phyloP scores from a whole-genome alignment of 306 rosid species.

The Hippophae gyantsensis region DNA sequence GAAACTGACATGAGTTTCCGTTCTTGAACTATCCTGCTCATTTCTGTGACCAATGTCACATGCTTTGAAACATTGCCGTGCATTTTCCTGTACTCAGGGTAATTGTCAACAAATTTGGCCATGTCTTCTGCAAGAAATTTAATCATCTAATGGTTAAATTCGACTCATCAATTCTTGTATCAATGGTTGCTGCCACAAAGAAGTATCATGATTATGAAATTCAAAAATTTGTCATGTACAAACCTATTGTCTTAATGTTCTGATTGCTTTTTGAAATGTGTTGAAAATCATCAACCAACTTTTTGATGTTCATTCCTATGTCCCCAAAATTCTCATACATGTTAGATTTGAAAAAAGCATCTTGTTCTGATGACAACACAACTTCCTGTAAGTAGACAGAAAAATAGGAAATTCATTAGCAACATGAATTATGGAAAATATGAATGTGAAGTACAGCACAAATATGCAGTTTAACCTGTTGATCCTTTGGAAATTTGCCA shows the following conservation, averaged over 20 bases:
- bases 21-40: conserved; percentile 74
- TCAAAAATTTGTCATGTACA: conserved; percentile 21
- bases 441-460: conserved; percentile 1
- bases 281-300: conserved; percentile 91
- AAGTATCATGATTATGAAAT: neutral
- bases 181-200: neutral
- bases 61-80: conserved; percentile 97
- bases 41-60: conserved; percentile 87
- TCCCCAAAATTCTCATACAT: conserved; percentile 97
- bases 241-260: conserved; percentile 93
- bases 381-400: conserved; percentile 52
- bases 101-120: conserved; percentile 93
- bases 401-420: conserved; percentile 13
- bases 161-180: neutral
- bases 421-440: conserved; percentile 14
- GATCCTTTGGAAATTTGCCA: conserved; percentile 71
- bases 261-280: conserved; percentile 76
- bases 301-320: conserved; percentile 93
- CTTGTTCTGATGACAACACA: conserved; percentile 92
- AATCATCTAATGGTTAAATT: conserved; percentile 13
- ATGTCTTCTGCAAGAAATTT: conserved; percentile 67
- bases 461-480: conserved; percentile 58
- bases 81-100: conserved; percentile 92
- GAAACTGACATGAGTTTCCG: conserved; percentile 86
- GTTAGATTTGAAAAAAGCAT: conserved; percentile 76